Percentiles rank a stretch among this genome's conserved stretches.
Evolutionary conservation across 352 stramenopile genomes (phyloP).

Genomic region (Thalassiosira hispida): DNA sequence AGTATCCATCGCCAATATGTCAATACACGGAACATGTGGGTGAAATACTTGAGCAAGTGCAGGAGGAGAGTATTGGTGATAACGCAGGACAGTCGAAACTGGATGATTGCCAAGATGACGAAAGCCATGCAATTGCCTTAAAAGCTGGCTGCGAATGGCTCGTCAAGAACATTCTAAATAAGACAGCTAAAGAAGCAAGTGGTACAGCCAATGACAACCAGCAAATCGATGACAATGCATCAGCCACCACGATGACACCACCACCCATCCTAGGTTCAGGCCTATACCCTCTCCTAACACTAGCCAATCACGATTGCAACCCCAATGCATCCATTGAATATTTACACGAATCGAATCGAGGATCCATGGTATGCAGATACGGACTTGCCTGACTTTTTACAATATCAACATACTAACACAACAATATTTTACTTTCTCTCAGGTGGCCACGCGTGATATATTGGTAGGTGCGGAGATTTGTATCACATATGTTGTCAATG

Average conservation of each 20-base stretch:
- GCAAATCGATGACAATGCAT: no score
- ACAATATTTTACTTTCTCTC: neutral
- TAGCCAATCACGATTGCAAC: constrained; percentile 55
- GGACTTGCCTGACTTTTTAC: no score
- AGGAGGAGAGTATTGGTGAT: constrained; percentile 6
- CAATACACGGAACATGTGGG: constrained; percentile 44
- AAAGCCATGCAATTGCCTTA: neutral
- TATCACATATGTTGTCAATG: constrained; percentile 53
- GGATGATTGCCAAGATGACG: neutral
- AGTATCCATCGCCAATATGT: constrained; percentile 35
- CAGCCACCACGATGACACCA: neutral
- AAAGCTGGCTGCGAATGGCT: constrained; percentile 22
- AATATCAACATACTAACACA: constrained; percentile 23
- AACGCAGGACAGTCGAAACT: neutral
- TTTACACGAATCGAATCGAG: neutral
- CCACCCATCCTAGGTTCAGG: constrained; percentile 37
- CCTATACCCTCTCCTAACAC: constrained; percentile 44
- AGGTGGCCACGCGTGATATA: constrained; percentile 42
- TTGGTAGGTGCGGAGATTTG: constrained; percentile 29
- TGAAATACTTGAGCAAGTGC: constrained; percentile 17
- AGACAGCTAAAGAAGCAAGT: neutral
- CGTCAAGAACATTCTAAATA: constrained; percentile 10
- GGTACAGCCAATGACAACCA: neutral
- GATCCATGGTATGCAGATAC: constrained; percentile 54
- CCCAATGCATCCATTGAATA: constrained; percentile 33